Evolutionary conservation across 345 rosid species (phyloP), one percentile per base, ranked within the genome.

Genomic region (Pistacia integerrima): DNA sequence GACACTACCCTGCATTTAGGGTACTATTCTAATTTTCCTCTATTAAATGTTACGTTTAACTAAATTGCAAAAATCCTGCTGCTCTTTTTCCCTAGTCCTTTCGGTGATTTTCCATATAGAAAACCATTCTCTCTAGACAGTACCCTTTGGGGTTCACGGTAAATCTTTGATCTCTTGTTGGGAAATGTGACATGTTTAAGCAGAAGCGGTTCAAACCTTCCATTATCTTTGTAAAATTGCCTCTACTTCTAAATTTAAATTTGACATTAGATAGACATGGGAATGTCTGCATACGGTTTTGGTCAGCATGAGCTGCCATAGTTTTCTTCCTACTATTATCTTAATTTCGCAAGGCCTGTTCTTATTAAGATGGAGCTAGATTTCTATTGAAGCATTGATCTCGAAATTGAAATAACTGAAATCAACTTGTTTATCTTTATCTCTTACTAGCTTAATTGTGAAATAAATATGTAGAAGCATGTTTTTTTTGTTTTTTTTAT

Each of bases 1-100:
- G 98, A 95, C 85, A 95, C 97, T 38, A 86, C 93, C 56, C 77
- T 95, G 85, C 91, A 93, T 64, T 80, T 91, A 64, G 98, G 99
- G 99, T 93, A 93, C 17, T 11, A 11, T 54, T 76, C 22, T 56
- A 11, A 18, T 76, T 71, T 68, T 70, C 74, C 76, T n/a, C 8
- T 28, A 68, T 33, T 44, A 35, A 70, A n/a, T 33, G 49, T 38
- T 30, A 70, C 62, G 28, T 18, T 6, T 14, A 54, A 54, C 44
- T 51, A 51, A 22, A 52, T 69, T 16, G 56, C 36, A 16, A 69
- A 52, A 69, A 17, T 3, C 70, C 16, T 11, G 22, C 61, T 54
- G 61, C 30, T 14, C 33, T 70, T n/a, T 0, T n/a, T 20, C 20
- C 35, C 72, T 55, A 8, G 13, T 22, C 35, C 20, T 38, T 71